Base-by-base conservation (phyloP, 202 grass and related monocot species). In the Bolboschoenoplectus hybrid region DNA sequence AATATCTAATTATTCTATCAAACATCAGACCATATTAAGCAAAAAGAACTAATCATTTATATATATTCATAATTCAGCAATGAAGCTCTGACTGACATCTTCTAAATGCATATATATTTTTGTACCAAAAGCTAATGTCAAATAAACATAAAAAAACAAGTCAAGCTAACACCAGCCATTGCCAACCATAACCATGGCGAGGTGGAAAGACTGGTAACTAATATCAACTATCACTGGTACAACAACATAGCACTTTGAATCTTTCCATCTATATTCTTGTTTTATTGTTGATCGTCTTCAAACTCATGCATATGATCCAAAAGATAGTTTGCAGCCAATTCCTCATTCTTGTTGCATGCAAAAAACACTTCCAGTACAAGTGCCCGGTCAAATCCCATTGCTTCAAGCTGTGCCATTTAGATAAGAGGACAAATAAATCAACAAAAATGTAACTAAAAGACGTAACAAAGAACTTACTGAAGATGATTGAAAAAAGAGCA, bases 221-320 rank as follows among this genome's bases (percentile, higher is more conserved):
- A 80, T 72, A 70, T 70, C 51, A 60, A 88, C 49, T 51, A 70
- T 74, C 41, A 50, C 74, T 75, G 82, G 66, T 74, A 86, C 38
- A 82, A 67, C 55, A 86, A 80, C 69, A 79, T 55, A 63, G 79
- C 76, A 84, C 40, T 87, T 78, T 35, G 53, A 85, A 81, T 66
- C 65, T 82, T 79, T 45, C 86, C 50, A 82, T 6, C 55, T 90
- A 81, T 41, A 86, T 39, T 84, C 68, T 40, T 58, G 34, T 47
- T 51, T 63, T 86, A 81, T 16, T 87, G 86, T 13, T 83, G 89
- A 32, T 90, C 91, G 0, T 95, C 91, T 10, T 97, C 92, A 13
- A 95, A 95, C 56, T 97, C 95, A 20, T 97, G 90, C 85, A 95
- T 92, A 72, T 97, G 95, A 63, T 97, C 95, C 57, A 97, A 81